These are phyloP conservation scores for Pseudogymnoascus sp. DNA, from an alignment of 2,329 filamentous ascomycete species.

Conservation along the genomic window DNA sequence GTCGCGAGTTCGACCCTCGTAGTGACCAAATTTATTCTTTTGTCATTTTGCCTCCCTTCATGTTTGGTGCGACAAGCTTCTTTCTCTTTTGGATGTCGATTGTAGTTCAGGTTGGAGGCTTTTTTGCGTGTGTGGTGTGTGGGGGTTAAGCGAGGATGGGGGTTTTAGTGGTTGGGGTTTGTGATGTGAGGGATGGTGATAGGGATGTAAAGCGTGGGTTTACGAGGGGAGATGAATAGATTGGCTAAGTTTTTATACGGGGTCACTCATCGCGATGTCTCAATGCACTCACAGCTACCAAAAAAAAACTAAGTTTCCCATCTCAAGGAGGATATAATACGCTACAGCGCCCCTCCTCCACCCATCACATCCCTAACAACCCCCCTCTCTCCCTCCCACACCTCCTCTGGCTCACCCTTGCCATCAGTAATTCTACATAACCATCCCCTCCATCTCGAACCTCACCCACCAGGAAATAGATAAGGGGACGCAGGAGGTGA, in stretches of 20 bases:
- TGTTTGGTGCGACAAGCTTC: background rate
- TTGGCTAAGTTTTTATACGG: background rate
- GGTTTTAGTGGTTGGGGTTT: background rate
- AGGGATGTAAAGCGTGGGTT: background rate
- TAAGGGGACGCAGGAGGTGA: background rate
- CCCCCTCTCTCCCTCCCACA: background rate
- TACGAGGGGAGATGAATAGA: background rate
- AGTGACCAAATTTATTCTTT: background rate
- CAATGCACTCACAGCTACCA: background rate
- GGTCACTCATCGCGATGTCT: background rate
- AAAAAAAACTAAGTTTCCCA: background rate
- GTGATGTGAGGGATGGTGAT: background rate
- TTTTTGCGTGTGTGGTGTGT: too few species aligned
- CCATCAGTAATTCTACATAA: background rate
- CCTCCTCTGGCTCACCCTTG: background rate
- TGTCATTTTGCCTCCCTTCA: background rate
- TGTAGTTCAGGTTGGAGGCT: too few species aligned
- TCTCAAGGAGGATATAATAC: background rate
- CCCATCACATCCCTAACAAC: background rate
- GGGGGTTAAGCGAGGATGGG: too few species aligned
- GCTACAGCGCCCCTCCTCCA: background rate
- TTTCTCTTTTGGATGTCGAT: background rate
- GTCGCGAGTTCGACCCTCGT: slow-evolving; percentile 1
- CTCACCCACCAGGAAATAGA: background rate
- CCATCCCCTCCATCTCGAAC: background rate